Conservation (phyloP, 352 stramenopile species). For the Phytophthora sansomeana region DNA sequence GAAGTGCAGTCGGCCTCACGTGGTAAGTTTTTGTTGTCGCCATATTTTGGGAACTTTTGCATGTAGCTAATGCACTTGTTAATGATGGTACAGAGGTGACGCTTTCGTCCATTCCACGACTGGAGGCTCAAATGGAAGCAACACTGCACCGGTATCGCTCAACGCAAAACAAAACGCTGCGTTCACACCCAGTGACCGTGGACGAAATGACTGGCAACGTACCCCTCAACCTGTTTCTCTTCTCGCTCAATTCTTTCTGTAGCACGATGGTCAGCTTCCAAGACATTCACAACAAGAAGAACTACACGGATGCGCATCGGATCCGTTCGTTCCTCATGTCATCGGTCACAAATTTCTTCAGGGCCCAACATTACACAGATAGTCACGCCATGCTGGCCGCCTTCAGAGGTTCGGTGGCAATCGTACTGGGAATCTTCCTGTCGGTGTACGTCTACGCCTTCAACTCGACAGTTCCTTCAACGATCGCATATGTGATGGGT, state of each 20-base stretch:
- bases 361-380: conserved; percentile 51
- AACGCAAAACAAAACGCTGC: conserved; percentile 65
- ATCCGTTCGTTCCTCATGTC: conserved; percentile 58
- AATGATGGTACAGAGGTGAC: conserved; percentile 46
- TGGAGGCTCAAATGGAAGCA: conserved; percentile 76
- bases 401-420: conserved; percentile 66
- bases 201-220: conserved; percentile 80
- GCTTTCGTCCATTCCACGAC: conserved; percentile 45
- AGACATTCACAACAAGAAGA: conserved; percentile 67
- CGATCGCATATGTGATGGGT: conserved; percentile 75
- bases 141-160: conserved; percentile 70
- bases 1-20: conserved; percentile 60
- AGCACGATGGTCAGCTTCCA: conserved; percentile 78
- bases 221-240: conserved; percentile 81
- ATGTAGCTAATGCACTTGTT: conserved; percentile 7
- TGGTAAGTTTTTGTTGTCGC: conserved; percentile 36
- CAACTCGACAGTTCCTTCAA: conserved; percentile 59
- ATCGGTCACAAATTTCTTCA: conserved; percentile 58
- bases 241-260: conserved; percentile 85
- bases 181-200: conserved; percentile 51
- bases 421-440: conserved; percentile 72
- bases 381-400: conserved; percentile 50
- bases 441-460: conserved; percentile 81
- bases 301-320: conserved; percentile 54
- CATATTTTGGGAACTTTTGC: neutral